phyloP scores from a whole-genome alignment of 345 rosid species.

The Turnera subulata region DNA sequence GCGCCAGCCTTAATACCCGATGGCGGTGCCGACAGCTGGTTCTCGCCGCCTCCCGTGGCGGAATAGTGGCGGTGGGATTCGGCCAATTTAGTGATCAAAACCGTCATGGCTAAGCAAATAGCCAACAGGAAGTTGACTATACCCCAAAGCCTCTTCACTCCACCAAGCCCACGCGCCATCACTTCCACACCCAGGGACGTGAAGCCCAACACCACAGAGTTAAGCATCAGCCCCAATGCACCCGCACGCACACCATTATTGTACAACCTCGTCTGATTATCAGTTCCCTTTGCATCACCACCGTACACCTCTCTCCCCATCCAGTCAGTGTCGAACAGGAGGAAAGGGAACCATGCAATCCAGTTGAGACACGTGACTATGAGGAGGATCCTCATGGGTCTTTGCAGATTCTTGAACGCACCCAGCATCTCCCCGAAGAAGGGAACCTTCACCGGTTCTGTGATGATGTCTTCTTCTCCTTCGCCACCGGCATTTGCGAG shows the following conservation, averaged over 20 bases:
- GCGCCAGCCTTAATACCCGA: conserved; percentile 47
- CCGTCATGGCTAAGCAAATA: conserved; percentile 46
- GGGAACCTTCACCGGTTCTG: conserved; percentile 8
- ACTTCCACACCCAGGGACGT: conserved; percentile 54
- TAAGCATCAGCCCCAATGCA: conserved; percentile 71
- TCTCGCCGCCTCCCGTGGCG: not conserved
- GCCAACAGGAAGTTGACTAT: conserved; percentile 62
- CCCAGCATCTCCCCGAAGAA: conserved; percentile 36
- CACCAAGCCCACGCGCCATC: conserved; percentile 39
- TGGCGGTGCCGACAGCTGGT: conserved; percentile 32
- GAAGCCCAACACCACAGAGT: conserved; percentile 68
- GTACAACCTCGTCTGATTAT: conserved; percentile 31
- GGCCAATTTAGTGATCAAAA: conserved; percentile 57
- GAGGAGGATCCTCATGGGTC: conserved; percentile 71
- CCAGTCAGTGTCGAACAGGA: conserved; percentile 86
- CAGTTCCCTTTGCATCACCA: conserved; percentile 41
- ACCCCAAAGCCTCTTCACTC: conserved; percentile 66
- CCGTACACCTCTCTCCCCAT: conserved; percentile 92
- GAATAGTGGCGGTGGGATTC: conserved; percentile 34
- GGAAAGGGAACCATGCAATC: conserved; percentile 89
- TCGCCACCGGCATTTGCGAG: conserved; percentile 8
- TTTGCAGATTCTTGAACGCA: conserved; percentile 47
- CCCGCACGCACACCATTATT: conserved; percentile 73
- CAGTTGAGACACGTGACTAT: conserved; percentile 78
- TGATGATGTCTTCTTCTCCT: not conserved